These are phyloP conservation scores for Ophiocytium majus DNA, from an alignment of 352 stramenopile species.

Conservation along the genomic window DNA sequence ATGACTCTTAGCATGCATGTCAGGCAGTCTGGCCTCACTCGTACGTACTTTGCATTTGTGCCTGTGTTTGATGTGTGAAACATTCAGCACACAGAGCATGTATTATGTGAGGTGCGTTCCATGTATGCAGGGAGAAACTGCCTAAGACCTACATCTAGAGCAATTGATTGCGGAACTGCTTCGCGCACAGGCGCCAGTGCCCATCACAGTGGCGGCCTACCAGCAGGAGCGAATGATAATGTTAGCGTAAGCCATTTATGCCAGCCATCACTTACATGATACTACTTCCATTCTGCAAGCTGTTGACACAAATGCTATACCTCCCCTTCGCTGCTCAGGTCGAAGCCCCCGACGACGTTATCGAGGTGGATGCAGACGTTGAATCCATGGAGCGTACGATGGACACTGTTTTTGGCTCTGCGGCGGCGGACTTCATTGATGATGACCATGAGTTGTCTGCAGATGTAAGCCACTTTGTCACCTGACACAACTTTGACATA, in stretches of 20 bases:
- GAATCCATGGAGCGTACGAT: neutral
- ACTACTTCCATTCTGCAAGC: too few species aligned
- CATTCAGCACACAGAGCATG: too few species aligned
- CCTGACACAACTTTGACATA: neutral
- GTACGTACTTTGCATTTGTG: too few species aligned
- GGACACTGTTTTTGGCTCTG: too few species aligned
- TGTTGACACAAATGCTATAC: neutral
- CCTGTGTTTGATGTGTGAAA: too few species aligned
- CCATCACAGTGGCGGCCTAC: neutral
- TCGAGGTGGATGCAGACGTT: neutral
- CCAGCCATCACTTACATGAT: neutral
- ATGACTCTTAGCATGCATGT: too few species aligned
- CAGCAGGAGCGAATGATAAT: neutral
- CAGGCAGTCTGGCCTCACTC: too few species aligned
- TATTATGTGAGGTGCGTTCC: too few species aligned
- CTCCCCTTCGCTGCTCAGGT: neutral
- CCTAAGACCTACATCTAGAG: neutral
- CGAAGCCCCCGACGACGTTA: neutral
- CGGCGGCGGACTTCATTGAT: neutral
- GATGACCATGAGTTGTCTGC: neutral
- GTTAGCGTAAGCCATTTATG: neutral
- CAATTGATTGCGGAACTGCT: neutral
- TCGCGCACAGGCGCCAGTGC: neutral
- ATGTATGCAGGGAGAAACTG: neutral
- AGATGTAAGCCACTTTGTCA: neutral